Evolutionary conservation across 176 grass and related monocot genomes (phyloP).

Genomic region (Musa beccarii): DNA sequence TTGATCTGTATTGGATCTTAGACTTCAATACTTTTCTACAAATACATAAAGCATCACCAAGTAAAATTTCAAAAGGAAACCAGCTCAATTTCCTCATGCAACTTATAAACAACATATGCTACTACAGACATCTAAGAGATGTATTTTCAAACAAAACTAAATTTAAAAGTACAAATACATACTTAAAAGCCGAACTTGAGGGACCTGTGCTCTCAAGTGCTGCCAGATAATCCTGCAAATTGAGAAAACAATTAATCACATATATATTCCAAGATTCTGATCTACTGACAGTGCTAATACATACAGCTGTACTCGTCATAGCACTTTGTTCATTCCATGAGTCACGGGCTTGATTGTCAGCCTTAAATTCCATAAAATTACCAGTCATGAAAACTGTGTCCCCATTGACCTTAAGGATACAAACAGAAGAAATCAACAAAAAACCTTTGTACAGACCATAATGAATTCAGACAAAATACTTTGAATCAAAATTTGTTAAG

Average conservation of each 20-base stretch:
- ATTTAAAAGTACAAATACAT: conserved; percentile 26
- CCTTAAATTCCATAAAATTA: conserved; percentile 79
- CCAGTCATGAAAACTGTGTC: conserved; percentile 89
- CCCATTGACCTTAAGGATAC: conserved; percentile 69
- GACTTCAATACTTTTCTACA: too few species aligned
- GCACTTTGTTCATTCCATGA: conserved; percentile 92
- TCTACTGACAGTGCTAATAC: conserved; percentile 24
- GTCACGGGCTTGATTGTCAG: conserved; percentile 62
- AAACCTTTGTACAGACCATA: conserved; percentile 7
- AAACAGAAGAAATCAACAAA: conserved; percentile 9
- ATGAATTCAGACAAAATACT: conserved; percentile 6
- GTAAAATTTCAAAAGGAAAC: too few species aligned
- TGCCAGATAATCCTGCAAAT: conserved; percentile 68
- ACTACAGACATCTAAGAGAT: background rate
- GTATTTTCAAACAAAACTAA: background rate
- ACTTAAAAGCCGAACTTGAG: conserved; percentile 57
- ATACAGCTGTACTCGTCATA: conserved; percentile 82
- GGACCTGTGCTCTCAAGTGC: conserved; percentile 44
- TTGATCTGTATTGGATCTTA: too few species aligned
- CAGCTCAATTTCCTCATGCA: too few species aligned
- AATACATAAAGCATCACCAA: too few species aligned
- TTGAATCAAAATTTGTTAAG: background rate
- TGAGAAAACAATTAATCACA: background rate
- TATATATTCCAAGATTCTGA: background rate
- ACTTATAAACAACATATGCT: background rate